These are phyloP conservation scores for Penstemon newberryi DNA, from an alignment of 257 asterid genomes.

Conservation along the genomic window DNA sequence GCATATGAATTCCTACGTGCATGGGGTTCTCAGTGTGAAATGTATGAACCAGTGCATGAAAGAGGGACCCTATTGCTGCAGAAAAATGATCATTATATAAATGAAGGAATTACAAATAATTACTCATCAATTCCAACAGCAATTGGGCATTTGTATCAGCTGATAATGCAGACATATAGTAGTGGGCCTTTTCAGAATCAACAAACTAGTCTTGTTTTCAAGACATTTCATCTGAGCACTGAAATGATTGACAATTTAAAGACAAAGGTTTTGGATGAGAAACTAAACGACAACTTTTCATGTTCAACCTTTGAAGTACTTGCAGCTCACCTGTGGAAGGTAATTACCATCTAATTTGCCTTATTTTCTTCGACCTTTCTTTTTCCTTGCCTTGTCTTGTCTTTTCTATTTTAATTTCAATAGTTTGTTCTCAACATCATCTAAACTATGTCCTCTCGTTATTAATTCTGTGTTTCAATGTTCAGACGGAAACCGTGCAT, in stretches of 20 bases:
- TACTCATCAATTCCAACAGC: slow-evolving; percentile 23
- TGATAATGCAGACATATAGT: slow-evolving; percentile 9
- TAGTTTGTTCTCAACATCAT: too few relatives aligned
- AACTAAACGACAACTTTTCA: background rate
- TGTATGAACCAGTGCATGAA: slow-evolving; percentile 25
- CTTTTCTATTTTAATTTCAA: too few relatives aligned
- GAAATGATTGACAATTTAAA: slow-evolving; percentile 24
- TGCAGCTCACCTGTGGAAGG: slow-evolving; percentile 43
- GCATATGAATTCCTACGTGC: slow-evolving; percentile 34
- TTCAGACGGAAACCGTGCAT: too few relatives aligned
- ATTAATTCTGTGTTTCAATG: too few relatives aligned
- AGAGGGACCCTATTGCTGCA: slow-evolving; percentile 20
- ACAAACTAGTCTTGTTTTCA: slow-evolving; percentile 18
- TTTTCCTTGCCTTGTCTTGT: too few relatives aligned
- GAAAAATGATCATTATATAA: background rate
- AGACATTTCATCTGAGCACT: slow-evolving; percentile 26
- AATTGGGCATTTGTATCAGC: slow-evolving; percentile 32
- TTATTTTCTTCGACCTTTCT: background rate
- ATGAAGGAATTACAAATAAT: background rate
- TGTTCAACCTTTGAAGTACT: slow-evolving; percentile 33
- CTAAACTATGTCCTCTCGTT: too few relatives aligned
- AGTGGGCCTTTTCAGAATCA: background rate
- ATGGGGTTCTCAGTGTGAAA: slow-evolving; percentile 30
- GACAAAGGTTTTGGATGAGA: slow-evolving; percentile 14
- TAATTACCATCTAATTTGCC: background rate